phyloP scores from a whole-genome alignment of 257 asterid species.

The Solanum chilense region DNA sequence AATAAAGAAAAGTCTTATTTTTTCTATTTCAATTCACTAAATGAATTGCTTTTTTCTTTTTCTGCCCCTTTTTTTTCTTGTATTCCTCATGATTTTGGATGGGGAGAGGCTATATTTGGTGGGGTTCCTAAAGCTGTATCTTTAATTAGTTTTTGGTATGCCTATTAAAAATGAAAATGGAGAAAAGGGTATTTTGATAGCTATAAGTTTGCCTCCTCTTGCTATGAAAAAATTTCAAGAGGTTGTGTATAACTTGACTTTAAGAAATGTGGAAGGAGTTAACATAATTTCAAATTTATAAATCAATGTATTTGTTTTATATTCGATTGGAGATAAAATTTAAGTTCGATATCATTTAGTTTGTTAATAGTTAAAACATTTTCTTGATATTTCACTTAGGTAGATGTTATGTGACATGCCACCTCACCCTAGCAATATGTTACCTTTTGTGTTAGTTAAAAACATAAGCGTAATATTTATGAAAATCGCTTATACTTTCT shows the following conservation, averaged over 20 bases:
- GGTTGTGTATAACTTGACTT: neutral
- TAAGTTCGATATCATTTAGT: no score
- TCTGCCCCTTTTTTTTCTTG: no score
- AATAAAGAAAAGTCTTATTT: no score
- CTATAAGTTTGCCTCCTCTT: neutral
- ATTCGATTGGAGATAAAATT: neutral
- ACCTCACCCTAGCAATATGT: no score
- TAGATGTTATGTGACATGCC: no score
- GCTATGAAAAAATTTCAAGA: neutral
- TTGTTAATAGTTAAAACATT: no score
- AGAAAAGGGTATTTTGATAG: neutral
- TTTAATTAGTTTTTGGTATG: neutral
- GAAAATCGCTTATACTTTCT: neutral
- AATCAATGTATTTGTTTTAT: neutral
- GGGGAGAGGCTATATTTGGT: neutral
- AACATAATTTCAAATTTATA: neutral
- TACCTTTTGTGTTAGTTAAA: no score
- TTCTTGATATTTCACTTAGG: no score
- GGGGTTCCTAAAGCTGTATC: neutral
- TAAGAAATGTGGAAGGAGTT: neutral
- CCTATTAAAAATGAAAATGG: neutral
- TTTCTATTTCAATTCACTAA: no score
- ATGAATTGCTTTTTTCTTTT: no score
- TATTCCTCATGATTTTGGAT: neutral
- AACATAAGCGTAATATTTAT: no score